Evolutionary conservation across 345 rosid genomes (phyloP).

Genomic region (Balakata baccata): DNA sequence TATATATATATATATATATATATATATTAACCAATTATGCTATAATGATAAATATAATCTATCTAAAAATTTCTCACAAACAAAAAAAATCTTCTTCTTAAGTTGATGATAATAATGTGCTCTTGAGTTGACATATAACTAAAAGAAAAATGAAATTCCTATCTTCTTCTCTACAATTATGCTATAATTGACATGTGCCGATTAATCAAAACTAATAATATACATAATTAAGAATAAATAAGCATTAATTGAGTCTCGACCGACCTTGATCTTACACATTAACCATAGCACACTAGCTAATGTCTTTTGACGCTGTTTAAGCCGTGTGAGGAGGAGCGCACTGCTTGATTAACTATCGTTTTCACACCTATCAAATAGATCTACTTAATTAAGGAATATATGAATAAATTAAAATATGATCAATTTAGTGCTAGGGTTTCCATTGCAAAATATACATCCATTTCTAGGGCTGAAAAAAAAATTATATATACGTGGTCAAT

Average conservation of each 20-base stretch:
- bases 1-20: too few species aligned
- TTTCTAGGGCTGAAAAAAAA: not conserved
- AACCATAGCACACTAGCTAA: slow-evolving; percentile 7
- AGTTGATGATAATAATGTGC: too few species aligned
- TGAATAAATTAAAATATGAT: not conserved
- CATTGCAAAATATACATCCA: not conserved
- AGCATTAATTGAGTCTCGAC: slow-evolving; percentile 24
- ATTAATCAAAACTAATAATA: too few species aligned
- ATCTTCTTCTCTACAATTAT: not conserved
- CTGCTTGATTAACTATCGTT: not conserved
- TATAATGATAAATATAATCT: too few species aligned
- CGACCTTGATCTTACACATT: slow-evolving; percentile 26
- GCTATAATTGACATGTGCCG: slow-evolving; percentile 2
- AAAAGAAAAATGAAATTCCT: too few species aligned
- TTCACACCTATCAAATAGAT: not conserved
- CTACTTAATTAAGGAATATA: not conserved
- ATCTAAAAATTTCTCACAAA: too few species aligned
- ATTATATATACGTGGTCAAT: too few species aligned
- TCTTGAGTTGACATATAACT: too few species aligned
- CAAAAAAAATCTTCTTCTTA: not conserved
- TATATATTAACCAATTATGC: too few species aligned
- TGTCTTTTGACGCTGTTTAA: slow-evolving; percentile 29
- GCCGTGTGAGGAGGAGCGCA: slow-evolving; percentile 37
- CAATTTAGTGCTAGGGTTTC: not conserved
- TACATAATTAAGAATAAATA: not conserved